phyloP scores from a whole-genome alignment of 2,329 filamentous ascomycete genomes.

The Fonsecaea nubica region DNA sequence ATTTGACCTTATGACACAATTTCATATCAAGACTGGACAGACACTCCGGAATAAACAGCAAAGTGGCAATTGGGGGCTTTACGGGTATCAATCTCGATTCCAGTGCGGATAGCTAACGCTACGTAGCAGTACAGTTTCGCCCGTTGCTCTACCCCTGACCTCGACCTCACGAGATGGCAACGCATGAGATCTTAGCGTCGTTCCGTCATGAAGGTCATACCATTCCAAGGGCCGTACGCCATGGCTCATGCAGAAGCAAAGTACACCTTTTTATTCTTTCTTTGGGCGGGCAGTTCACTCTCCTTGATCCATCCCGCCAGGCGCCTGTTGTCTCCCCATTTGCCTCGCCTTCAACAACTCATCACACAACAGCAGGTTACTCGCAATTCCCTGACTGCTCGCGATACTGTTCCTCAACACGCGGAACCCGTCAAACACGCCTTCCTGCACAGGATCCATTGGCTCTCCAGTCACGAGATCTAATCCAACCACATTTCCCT shows the following conservation, averaged over 20 bases:
- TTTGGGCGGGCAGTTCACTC: constrained; percentile 10
- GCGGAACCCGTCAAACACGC: constrained; percentile 94
- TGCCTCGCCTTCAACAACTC: constrained; percentile 97
- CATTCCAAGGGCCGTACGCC: constrained; percentile 8
- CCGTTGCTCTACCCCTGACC: not conserved
- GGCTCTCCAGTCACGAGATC: constrained; percentile 86
- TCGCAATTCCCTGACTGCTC: constrained; percentile 92
- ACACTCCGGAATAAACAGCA: not conserved
- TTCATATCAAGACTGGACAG: not conserved
- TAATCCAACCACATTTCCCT: constrained; percentile 85
- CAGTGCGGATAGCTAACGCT: constrained; percentile 1
- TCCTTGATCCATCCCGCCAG: constrained; percentile 42
- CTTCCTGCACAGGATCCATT: constrained; percentile 92
- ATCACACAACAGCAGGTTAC: constrained; percentile 92
- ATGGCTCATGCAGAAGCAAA: constrained; percentile 24
- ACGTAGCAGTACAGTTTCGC: not conserved
- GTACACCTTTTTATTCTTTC: not conserved
- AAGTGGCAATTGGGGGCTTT: not conserved
- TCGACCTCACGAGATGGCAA: not conserved
- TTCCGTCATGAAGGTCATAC: not conserved
- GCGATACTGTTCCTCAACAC: constrained; percentile 93
- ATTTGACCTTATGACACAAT: not conserved
- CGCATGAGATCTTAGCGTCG: not conserved
- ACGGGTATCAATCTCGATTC: not conserved
- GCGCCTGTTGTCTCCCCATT: constrained; percentile 68